Base-by-base conservation (phyloP, 768 basidiomycete species). In the Rhodotorula diobovata region DNA sequence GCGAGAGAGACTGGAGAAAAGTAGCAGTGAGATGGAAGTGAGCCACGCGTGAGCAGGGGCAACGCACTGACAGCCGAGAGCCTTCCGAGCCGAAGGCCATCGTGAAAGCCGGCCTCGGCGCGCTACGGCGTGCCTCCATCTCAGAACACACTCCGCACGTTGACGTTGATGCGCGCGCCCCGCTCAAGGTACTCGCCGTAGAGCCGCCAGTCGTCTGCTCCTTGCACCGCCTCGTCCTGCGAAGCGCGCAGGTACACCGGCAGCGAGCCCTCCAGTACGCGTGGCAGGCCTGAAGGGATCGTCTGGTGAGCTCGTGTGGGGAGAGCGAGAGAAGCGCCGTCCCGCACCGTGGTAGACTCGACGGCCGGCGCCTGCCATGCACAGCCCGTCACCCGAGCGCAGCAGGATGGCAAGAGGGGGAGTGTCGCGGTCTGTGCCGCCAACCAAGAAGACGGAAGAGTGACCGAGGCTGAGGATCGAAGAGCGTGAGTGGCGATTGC, bases 291-390 rank as follows among this genome's bases (percentile, higher is more conserved):
- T 91, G 63, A 2, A 23, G 34, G 16, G 0, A n/a, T 3, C 28
- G 21, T 51, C 55, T 43, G 32, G n/a, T 53, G 14, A 53, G n/a
- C 2, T 2, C 2, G 50, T 9, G 3, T 4, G 14, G 10, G 4
- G 28, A 30, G 51, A 10, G 50, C 2, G 7, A 12, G 14, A 14
- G 57, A 53, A 50, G 61, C 32, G 55, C 30, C 39, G 28, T 35
- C 32, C n/a, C 85, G n/a, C 35, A 89, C 94, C 95, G 76, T 99
- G 95, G 79, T 90, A 98, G n/a, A 89, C 90, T 48, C 92, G 83
- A 65, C 94, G 84, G 75, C 92, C 90, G 34, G 83, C 88, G 0
- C 96, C 95, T 1, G 90, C 90, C 93, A 99, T 96, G 77, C 97
- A 87, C 32, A 96, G 83, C 2, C 89, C 86, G 78, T 99, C 96